These are phyloP conservation scores for Stellera chamaejasme DNA, from an alignment of 345 rosid genomes.

Conservation along the genomic window DNA sequence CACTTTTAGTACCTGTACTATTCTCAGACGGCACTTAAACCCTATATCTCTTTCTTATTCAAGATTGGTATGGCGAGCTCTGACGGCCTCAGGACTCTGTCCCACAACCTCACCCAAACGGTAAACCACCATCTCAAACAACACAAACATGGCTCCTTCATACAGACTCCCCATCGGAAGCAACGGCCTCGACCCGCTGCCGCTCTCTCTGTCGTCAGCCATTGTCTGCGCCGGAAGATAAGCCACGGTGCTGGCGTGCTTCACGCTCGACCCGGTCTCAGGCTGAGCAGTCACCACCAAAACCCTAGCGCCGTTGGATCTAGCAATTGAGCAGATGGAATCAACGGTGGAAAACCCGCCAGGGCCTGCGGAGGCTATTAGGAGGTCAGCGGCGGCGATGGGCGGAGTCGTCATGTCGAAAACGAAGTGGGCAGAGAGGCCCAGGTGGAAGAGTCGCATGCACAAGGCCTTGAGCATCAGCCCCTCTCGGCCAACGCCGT, in stretches of 20 bases:
- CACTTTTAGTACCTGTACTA: too few species aligned
- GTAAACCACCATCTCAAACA: slow-evolving; percentile 89
- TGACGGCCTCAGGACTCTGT: slow-evolving; percentile 52
- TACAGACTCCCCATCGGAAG: slow-evolving; percentile 93
- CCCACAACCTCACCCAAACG: slow-evolving; percentile 51
- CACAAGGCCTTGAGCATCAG: slow-evolving; percentile 81
- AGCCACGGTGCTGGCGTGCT: slow-evolving; percentile 57
- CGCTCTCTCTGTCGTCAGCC: slow-evolving; percentile 40
- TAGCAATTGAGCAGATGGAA: slow-evolving; percentile 62
- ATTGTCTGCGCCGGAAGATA: slow-evolving; percentile 79
- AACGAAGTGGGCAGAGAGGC: slow-evolving; percentile 65
- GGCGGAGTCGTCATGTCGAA: slow-evolving; percentile 87
- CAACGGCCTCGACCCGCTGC: slow-evolving; percentile 26
- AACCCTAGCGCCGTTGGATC: slow-evolving; percentile 52
- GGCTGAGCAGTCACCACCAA: slow-evolving; percentile 65
- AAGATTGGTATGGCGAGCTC: slow-evolving; percentile 87
- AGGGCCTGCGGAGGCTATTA: slow-evolving; percentile 73
- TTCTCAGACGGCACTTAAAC: too few species aligned
- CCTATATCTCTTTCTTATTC: too few species aligned
- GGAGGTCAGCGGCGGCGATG: slow-evolving; percentile 51
- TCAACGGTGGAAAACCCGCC: slow-evolving; percentile 87
- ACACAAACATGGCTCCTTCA: slow-evolving; percentile 78
- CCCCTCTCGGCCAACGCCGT: slow-evolving; percentile 86
- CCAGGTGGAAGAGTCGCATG: slow-evolving; percentile 81
- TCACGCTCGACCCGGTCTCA: slow-evolving; percentile 43